phyloP scores from a whole-genome alignment of 345 rosid species.

The Bretschneidera sinensis region DNA sequence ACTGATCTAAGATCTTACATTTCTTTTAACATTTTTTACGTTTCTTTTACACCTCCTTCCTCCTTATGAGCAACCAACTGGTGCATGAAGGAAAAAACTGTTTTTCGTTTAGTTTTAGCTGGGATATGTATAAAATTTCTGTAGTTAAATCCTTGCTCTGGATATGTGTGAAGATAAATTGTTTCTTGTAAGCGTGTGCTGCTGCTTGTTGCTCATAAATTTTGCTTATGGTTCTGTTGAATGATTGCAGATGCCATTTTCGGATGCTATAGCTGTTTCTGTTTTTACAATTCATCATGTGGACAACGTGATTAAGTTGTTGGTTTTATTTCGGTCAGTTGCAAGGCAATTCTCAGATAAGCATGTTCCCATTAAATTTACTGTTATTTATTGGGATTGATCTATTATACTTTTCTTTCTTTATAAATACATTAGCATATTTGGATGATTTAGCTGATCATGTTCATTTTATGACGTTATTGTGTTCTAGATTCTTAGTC shows the following conservation, averaged over 20 bases:
- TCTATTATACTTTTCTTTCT: background rate
- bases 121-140: conserved; percentile 1
- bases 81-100: no score
- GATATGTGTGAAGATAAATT: background rate
- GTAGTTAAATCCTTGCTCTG: background rate
- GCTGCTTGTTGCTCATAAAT: no score
- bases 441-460: background rate
- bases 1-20: no score
- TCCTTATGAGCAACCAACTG: no score
- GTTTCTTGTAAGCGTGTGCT: background rate
- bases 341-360: background rate
- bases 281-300: conserved; percentile 2
- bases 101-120: no score
- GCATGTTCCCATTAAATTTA: no score
- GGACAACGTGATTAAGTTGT: conserved; percentile 3
- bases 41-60: no score
- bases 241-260: conserved; percentile 57
- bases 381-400: background rate
- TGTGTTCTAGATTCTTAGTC: background rate
- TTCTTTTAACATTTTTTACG: no score
- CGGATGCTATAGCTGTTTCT: conserved; percentile 32
- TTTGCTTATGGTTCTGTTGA: conserved; percentile 8
- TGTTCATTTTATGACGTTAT: no score
- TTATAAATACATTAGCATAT: background rate
- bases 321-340: conserved; percentile 3